phyloP scores from a whole-genome alignment of 2,329 filamentous ascomycete species.

The Cercospora zeina region DNA sequence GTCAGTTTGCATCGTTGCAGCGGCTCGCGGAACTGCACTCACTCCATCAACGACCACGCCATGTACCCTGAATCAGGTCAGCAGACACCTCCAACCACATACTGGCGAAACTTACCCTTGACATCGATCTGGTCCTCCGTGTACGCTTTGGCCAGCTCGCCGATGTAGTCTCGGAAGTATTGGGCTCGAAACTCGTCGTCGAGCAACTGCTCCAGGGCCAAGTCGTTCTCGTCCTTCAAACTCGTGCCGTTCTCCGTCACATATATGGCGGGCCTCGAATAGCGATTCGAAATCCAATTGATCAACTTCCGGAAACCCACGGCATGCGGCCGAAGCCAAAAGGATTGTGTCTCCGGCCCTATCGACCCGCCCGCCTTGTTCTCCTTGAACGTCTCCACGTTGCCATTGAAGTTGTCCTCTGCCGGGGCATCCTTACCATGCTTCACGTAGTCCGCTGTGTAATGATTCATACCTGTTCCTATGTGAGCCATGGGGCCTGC shows the following conservation, averaged over 20 bases:
- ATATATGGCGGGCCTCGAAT: slow-evolving; percentile 74
- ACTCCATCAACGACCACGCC: slow-evolving; percentile 21
- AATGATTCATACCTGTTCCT: slow-evolving; percentile 64
- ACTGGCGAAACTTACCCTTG: slow-evolving; percentile 55
- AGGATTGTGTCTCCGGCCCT: slow-evolving; percentile 77
- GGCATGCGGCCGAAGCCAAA: slow-evolving; percentile 76
- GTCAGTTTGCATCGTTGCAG: slow-evolving; percentile 7
- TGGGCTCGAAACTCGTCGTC: slow-evolving; percentile 78
- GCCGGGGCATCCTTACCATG: slow-evolving; percentile 61
- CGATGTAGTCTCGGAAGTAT: slow-evolving; percentile 77
- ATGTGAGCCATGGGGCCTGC: slow-evolving; percentile 1
- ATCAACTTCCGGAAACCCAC: slow-evolving; percentile 75
- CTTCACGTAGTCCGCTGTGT: slow-evolving; percentile 83
- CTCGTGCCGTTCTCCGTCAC: slow-evolving; percentile 88
- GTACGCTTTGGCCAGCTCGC: slow-evolving; percentile 71
- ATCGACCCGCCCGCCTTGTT: slow-evolving; percentile 73
- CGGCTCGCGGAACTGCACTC: slow-evolving; percentile 1
- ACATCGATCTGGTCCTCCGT: slow-evolving; percentile 75
- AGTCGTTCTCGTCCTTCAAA: slow-evolving; percentile 77
- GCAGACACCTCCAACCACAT: slow-evolving; percentile 13
- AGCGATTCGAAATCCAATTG: slow-evolving; percentile 74
- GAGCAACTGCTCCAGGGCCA: slow-evolving; percentile 68
- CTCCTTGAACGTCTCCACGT: slow-evolving; percentile 67
- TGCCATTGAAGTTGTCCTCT: slow-evolving; percentile 69
- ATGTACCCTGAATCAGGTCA: slow-evolving; percentile 13